phyloP scores from a whole-genome alignment of 164 flowering plant genomes.

The Liquidambar formosana region DNA sequence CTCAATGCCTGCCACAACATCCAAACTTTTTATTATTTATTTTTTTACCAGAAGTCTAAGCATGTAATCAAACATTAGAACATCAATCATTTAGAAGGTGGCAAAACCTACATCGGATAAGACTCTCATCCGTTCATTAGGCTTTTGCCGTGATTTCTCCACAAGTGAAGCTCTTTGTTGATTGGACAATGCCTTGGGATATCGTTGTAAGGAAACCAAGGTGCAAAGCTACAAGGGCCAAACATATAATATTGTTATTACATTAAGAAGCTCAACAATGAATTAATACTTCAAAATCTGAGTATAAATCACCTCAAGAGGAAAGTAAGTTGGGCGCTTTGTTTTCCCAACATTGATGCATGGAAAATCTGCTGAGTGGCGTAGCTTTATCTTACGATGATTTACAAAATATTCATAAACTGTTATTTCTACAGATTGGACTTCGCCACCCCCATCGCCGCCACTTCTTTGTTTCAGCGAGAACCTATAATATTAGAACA shows the following conservation, averaged over 20 bases:
- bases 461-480: constrained; percentile 17
- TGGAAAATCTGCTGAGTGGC: constrained; percentile 49
- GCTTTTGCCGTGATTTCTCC: constrained; percentile 54
- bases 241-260: not conserved
- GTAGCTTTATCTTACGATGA: constrained; percentile 34
- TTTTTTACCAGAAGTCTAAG: too few species aligned
- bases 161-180: constrained; percentile 41
- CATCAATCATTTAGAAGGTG: too few species aligned
- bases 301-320: constrained; percentile 47
- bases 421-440: constrained; percentile 36
- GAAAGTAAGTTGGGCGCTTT: constrained; percentile 60
- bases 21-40: too few species aligned
- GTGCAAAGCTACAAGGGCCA: constrained; percentile 33
- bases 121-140: constrained; percentile 39
- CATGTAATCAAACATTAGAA: too few species aligned
- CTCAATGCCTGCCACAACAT: constrained; percentile 16
- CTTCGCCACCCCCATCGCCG: constrained; percentile 15
- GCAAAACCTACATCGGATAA: constrained; percentile 25
- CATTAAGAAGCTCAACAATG: constrained; percentile 31
- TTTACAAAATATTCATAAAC: constrained; percentile 66
- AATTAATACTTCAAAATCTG: not conserved
- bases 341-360: constrained; percentile 78
- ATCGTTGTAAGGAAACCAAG: constrained; percentile 44
- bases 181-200: constrained; percentile 38
- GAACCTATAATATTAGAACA: constrained; percentile 8